A percentile compares a stretch with the other conserved stretches of the same genome.
These are phyloP conservation scores for Tuber melanosporum DNA, from an alignment of 495 filamentous ascomycete species.

Conservation along the genomic window DNA sequence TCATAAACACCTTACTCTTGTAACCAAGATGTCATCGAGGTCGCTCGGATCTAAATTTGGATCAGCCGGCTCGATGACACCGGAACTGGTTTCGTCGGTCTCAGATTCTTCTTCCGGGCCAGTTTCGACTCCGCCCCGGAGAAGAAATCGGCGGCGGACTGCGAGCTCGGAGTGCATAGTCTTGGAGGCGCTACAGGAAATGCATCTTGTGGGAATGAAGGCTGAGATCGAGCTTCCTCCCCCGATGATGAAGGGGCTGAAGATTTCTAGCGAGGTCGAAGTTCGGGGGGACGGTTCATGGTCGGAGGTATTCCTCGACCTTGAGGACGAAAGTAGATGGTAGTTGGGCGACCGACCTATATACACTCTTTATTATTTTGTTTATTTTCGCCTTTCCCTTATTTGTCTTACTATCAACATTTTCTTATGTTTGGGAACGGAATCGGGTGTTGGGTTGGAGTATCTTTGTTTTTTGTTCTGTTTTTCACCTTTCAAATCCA, in stretches of 20 bases:
- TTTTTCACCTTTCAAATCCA: constrained; percentile 12
- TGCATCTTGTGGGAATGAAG: constrained; percentile 23
- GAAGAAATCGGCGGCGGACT: constrained; percentile 35
- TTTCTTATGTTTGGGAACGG: constrained; percentile 1
- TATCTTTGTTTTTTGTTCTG: constrained; percentile 31
- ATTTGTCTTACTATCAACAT: background rate
- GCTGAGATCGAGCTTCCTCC: constrained; percentile 4
- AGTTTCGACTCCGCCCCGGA: constrained; percentile 20
- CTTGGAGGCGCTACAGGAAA: constrained; percentile 37
- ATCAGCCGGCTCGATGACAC: constrained; percentile 16
- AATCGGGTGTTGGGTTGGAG: constrained; percentile 25
- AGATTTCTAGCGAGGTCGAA: constrained; percentile 1
- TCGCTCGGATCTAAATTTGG: constrained; percentile 7
- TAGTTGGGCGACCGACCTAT: background rate
- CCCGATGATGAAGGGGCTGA: background rate
- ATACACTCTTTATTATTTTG: background rate
- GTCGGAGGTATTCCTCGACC: background rate
- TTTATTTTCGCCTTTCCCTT: background rate
- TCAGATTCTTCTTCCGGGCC: constrained; percentile 21
- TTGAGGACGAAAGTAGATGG: background rate
- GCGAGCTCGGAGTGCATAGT: constrained; percentile 41
- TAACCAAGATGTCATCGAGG: constrained; percentile 24
- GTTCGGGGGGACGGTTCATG: background rate
- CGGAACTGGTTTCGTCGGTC: constrained; percentile 25
- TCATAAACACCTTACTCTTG: constrained; percentile 20